Percentiles rank a stretch among this genome's conserved stretches.
phyloP scores from a whole-genome alignment of 768 basidiomycete species.

The Termitomyces sp. region DNA sequence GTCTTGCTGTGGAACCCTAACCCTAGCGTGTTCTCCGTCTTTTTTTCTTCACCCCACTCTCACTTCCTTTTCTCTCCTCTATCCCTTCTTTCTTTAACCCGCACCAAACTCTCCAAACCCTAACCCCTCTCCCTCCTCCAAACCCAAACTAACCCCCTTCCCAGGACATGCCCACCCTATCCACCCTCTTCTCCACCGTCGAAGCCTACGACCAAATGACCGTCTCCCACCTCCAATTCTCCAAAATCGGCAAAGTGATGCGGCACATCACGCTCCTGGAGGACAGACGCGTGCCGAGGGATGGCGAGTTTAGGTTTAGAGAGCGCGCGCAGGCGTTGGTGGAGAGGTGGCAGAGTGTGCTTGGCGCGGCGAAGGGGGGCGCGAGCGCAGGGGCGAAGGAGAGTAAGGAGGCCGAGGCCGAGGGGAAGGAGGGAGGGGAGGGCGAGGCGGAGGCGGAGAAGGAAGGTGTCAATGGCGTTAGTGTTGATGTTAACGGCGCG shows the following conservation, averaged over 20 bases:
- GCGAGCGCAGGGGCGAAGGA: slow-evolving; percentile 9
- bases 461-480: neutral
- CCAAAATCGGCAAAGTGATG: slow-evolving; percentile 79
- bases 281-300: slow-evolving; percentile 49
- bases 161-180: slow-evolving; percentile 72
- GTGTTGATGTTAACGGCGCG: neutral
- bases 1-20: neutral
- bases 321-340: slow-evolving; percentile 61
- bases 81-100: too few relatives aligned
- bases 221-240: slow-evolving; percentile 70
- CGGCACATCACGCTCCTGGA: slow-evolving; percentile 62
- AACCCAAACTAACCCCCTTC: neutral
- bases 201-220: slow-evolving; percentile 69
- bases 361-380: slow-evolving; percentile 20
- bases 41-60: neutral
- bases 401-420: neutral
- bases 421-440: neutral
- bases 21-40: neutral
- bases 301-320: slow-evolving; percentile 54
- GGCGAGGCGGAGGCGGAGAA: too few relatives aligned
- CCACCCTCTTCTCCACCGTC: slow-evolving; percentile 64
- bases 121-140: neutral
- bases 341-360: slow-evolving; percentile 53
- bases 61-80: neutral
- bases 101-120: too few relatives aligned